A percentile compares a stretch with the other conserved stretches of the same genome.
Evolutionary conservation across 108 stramenopile genomes (phyloP).

Genomic region (Nitzschia putrida): DNA sequence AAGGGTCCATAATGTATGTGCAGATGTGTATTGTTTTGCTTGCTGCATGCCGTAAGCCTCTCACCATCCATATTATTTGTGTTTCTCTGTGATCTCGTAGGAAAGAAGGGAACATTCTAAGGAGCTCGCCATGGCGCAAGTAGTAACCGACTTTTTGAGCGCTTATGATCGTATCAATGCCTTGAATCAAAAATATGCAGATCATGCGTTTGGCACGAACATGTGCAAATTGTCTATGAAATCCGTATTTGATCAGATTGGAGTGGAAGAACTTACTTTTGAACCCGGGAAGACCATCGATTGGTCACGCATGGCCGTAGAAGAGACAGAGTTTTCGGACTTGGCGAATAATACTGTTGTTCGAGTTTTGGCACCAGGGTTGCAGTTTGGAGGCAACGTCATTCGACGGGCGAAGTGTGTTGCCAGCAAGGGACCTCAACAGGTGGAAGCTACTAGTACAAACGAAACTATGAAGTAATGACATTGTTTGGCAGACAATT

Average conservation of each 20-base stretch:
- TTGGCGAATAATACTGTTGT: conserved; percentile 57
- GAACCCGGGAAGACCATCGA: conserved; percentile 52
- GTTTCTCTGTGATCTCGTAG: too few species aligned
- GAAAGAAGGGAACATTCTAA: too few species aligned
- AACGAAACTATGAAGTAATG: too few species aligned
- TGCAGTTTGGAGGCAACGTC: conserved; percentile 76
- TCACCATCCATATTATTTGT: too few species aligned
- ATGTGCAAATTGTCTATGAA: conserved; percentile 56
- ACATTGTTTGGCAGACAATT: too few species aligned
- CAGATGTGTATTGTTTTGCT: too few species aligned
- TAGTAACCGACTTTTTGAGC: conserved; percentile 64
- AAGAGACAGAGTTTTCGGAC: conserved; percentile 56
- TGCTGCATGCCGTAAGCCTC: too few species aligned
- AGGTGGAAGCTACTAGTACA: too few species aligned
- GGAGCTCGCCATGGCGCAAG: conserved; percentile 37
- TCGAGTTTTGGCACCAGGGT: conserved; percentile 44
- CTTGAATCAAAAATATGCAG: conserved; percentile 48
- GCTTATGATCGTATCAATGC: conserved; percentile 59
- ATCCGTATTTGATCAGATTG: conserved; percentile 52
- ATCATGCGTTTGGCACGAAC: conserved; percentile 60
- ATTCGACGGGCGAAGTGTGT: conserved; percentile 62
- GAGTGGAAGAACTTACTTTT: conserved; percentile 54
- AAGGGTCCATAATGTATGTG: conserved; percentile 57
- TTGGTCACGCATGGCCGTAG: conserved; percentile 43
- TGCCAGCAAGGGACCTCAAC: conserved; percentile 59